Evolutionary conservation across 306 rosid species (phyloP).

Genomic region (Biancaea sappan): DNA sequence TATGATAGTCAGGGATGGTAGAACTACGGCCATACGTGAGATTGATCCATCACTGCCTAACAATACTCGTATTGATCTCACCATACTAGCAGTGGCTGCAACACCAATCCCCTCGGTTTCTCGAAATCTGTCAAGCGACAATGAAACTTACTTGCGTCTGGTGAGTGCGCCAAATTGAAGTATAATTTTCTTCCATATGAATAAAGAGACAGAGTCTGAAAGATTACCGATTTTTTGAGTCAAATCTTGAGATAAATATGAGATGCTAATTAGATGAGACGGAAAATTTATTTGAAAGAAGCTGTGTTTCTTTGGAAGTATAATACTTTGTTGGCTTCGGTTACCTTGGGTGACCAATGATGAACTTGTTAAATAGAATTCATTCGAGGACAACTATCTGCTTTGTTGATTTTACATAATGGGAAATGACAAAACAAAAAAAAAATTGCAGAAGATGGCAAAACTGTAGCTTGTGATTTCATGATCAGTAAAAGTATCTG

Average conservation of each 20-base stretch:
- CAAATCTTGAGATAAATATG: background rate
- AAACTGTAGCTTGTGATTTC: conserved; percentile 27
- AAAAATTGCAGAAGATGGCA: background rate
- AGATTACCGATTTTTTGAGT: conserved; percentile 16
- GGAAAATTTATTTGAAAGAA: background rate
- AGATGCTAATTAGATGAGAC: conserved; percentile 1
- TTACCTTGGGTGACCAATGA: background rate
- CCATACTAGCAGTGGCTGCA: conserved; percentile 49
- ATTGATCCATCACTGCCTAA: conserved; percentile 29
- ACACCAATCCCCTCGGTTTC: conserved; percentile 43
- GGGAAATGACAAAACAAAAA: background rate
- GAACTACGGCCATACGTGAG: conserved; percentile 35
- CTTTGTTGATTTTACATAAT: conserved; percentile 34
- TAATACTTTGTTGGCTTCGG: background rate
- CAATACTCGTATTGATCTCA: conserved; percentile 39
- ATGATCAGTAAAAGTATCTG: too few relatives aligned
- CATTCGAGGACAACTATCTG: conserved; percentile 19
- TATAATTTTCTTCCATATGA: background rate
- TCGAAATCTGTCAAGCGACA: conserved; percentile 41
- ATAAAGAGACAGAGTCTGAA: conserved; percentile 19
- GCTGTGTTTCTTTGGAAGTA: conserved; percentile 5
- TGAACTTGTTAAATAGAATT: conserved; percentile 15
- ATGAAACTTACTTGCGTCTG: conserved; percentile 32
- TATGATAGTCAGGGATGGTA: conserved; percentile 43
- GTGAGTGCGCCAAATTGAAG: conserved; percentile 39